phyloP scores from a whole-genome alignment of 164 flowering plant genomes.

The Warburgia ugandensis region DNA sequence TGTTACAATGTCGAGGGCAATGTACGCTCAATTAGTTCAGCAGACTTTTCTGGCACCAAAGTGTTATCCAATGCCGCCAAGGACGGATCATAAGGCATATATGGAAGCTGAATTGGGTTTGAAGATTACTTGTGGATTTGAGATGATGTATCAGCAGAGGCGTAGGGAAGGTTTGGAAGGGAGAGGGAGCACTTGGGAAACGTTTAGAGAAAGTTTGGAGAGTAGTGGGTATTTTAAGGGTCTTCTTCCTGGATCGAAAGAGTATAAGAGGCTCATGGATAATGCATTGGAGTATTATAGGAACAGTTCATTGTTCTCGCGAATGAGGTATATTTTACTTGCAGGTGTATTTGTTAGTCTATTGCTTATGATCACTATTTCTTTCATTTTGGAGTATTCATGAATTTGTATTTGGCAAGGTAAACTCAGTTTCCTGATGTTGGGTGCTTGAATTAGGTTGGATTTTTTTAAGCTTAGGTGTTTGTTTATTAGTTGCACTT shows the following conservation, averaged over 20 bases:
- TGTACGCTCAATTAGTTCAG: constrained; percentile 87
- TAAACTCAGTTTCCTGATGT: no score
- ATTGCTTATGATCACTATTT: no score
- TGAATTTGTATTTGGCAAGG: no score
- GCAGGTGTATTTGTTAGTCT: no score
- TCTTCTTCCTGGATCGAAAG: constrained; percentile 78
- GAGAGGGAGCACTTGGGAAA: constrained; percentile 73
- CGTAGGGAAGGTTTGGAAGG: constrained; percentile 50
- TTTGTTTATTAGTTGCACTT: no score
- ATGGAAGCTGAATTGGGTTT: constrained; percentile 86
- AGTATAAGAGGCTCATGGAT: constrained; percentile 68
- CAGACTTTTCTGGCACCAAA: constrained; percentile 87
- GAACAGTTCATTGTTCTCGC: constrained; percentile 41
- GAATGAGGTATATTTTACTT: constrained; percentile 50
- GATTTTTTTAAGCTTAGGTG: no score
- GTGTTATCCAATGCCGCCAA: constrained; percentile 61
- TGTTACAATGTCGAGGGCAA: constrained; percentile 75
- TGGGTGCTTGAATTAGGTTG: no score
- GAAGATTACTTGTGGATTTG: constrained; percentile 96
- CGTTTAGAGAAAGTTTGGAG: constrained; percentile 58
- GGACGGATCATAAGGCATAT: constrained; percentile 35
- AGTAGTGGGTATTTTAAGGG: constrained; percentile 74
- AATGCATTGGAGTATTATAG: constrained; percentile 66
- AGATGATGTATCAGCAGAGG: constrained; percentile 86
- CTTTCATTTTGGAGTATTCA: no score